These are phyloP conservation scores for Acrocalymma vagum DNA, from an alignment of 2,329 filamentous ascomycete species.

Conservation along the genomic window DNA sequence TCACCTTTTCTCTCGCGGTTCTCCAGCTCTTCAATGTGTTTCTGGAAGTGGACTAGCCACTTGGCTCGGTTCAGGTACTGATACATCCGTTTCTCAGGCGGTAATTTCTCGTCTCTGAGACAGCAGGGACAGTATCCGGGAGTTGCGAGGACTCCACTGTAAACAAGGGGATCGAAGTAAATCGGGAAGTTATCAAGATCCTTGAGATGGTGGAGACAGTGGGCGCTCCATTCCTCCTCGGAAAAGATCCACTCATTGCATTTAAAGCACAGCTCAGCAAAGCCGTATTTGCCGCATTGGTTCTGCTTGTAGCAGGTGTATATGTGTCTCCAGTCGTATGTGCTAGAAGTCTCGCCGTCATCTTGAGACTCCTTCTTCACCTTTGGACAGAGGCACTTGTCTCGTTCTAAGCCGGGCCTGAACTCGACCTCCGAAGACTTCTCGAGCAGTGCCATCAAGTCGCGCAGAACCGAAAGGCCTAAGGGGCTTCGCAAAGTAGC, in stretches of 20 bases:
- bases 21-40: conserved; percentile 14
- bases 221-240: conserved; percentile 16
- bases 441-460: conserved; percentile 12
- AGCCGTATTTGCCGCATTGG: conserved; percentile 14
- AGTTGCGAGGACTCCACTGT: conserved; percentile 14
- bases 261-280: conserved; percentile 28
- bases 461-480: conserved; percentile 11
- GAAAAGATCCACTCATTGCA: conserved; percentile 26
- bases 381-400: conserved; percentile 6
- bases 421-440: conserved; percentile 12
- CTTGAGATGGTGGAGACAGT: conserved; percentile 25
- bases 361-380: conserved; percentile 3
- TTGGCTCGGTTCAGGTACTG: conserved; percentile 15
- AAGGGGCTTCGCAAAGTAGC: conserved; percentile 10
- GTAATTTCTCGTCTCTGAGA: conserved; percentile 14
- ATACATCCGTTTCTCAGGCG: conserved; percentile 13
- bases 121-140: conserved; percentile 21
- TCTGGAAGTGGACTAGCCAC: conserved; percentile 14
- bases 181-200: conserved; percentile 26
- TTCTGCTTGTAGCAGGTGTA: conserved; percentile 23
- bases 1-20: conserved; percentile 1
- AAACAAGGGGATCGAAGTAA: conserved; percentile 23
- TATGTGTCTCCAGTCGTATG: conserved; percentile 23
- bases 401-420: conserved; percentile 9
- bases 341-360: conserved; percentile 4